Conservation (phyloP, 192 early-diverging fungal genomes). For the Linnemannia zychae region DNA sequence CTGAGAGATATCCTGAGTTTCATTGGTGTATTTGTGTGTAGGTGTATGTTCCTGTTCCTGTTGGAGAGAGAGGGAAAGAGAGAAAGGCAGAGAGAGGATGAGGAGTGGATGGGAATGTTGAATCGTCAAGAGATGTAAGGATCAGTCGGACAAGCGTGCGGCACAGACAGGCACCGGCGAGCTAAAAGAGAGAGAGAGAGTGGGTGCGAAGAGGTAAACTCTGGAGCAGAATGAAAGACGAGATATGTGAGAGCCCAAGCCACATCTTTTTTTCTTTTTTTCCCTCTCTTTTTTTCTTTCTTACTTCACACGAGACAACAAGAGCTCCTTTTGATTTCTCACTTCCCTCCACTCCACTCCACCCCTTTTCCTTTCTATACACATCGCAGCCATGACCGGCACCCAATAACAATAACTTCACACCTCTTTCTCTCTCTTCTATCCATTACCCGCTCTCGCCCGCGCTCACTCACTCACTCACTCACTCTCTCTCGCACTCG, state of each 20-base stretch:
- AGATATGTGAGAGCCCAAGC: neutral
- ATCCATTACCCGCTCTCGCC: neutral
- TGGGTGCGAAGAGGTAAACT: neutral
- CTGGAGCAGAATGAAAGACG: neutral
- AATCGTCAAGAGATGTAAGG: neutral
- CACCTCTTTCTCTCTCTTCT: constrained; percentile 10
- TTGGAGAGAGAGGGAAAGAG: neutral
- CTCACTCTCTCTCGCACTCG: neutral
- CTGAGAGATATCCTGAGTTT: constrained; percentile 34
- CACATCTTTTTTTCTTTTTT: constrained; percentile 9
- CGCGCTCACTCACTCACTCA: neutral
- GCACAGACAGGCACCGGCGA: neutral
- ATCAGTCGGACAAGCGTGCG: neutral
- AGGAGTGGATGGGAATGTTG: neutral
- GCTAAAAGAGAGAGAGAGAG: neutral
- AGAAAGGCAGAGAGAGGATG: neutral
- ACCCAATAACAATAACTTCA: neutral
- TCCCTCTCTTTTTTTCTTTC: neutral
- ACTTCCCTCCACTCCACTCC: neutral
- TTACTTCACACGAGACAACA: neutral
- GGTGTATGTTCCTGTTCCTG: neutral
- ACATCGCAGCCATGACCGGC: neutral
- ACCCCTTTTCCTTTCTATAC: neutral
- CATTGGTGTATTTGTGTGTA: constrained; percentile 15
- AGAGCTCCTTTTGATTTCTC: neutral